Conservation (phyloP, 345 rosid species). For the Salix purpurea region DNA sequence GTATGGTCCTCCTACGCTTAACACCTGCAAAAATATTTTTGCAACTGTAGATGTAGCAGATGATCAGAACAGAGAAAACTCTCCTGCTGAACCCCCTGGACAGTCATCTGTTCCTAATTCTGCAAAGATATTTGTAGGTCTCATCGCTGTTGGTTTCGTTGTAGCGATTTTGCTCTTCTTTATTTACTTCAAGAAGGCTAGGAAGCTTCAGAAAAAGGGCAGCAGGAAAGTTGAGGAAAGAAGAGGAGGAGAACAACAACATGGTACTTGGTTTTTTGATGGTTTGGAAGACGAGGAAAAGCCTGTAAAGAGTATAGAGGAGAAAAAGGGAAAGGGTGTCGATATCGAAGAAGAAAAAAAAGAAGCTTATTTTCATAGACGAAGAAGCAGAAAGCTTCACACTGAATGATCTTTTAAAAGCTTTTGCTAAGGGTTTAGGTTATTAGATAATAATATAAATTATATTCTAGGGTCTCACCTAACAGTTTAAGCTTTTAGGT, state of each 20-base stretch:
- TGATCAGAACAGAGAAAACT: background rate
- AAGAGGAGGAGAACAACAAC: background rate
- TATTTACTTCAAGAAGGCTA: slow-evolving; percentile 30
- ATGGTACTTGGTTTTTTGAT: background rate
- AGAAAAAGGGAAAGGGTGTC: background rate
- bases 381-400: slow-evolving; percentile 23
- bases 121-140: slow-evolving; percentile 18
- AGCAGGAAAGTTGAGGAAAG: background rate
- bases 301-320: background rate
- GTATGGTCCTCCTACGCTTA: slow-evolving; percentile 25
- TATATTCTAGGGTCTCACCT: rapidly evolving
- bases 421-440: slow-evolving; percentile 42
- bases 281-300: background rate
- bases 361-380: slow-evolving; percentile 34
- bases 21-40: slow-evolving; percentile 4
- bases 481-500: no score
- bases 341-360: slow-evolving; percentile 21
- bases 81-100: background rate
- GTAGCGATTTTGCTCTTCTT: slow-evolving; percentile 33
- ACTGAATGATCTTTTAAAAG: slow-evolving; percentile 33
- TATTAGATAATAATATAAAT: no score
- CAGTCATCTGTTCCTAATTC: background rate
- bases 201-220: slow-evolving; percentile 17
- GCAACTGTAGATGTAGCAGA: background rate
- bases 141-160: slow-evolving; percentile 31